A percentile compares a stretch with the other conserved stretches of the same genome.
phyloP scores from a whole-genome alignment of 805 yeast genomes.

The Ogataea angusta region DNA sequence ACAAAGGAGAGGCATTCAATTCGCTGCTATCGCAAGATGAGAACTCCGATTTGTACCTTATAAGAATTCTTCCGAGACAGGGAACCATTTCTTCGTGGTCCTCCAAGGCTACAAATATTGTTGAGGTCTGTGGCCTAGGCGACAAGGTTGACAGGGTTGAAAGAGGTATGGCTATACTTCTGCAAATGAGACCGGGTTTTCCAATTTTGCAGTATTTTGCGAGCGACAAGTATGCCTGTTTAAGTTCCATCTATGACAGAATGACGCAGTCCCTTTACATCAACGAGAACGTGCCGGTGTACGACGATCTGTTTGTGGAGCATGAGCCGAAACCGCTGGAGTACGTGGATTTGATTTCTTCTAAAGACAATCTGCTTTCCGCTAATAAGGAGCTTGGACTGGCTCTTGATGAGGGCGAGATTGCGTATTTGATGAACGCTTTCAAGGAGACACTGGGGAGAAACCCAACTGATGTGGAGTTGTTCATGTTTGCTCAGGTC shows the following conservation, averaged over 20 bases:
- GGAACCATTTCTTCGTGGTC: slow-evolving; percentile 99
- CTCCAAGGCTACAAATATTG: slow-evolving; percentile 94
- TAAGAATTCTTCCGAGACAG: slow-evolving; percentile 83
- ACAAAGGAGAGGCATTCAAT: slow-evolving; percentile 19
- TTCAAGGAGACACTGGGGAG: slow-evolving; percentile 73
- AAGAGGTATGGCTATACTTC: slow-evolving; percentile 77
- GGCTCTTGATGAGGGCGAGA: slow-evolving; percentile 94
- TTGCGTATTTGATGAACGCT: slow-evolving; percentile 79
- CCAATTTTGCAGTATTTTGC: slow-evolving; percentile 55
- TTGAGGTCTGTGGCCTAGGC: slow-evolving; percentile 80
- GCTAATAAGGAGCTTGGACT: slow-evolving; percentile 86
- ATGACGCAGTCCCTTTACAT: slow-evolving; percentile 82
- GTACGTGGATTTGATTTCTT: slow-evolving; percentile 58
- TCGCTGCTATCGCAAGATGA: slow-evolving; percentile 17
- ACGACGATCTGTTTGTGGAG: slow-evolving; percentile 70
- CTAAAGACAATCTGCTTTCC: slow-evolving; percentile 55
- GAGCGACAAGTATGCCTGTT: slow-evolving; percentile 47
- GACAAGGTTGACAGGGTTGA: slow-evolving; percentile 77
- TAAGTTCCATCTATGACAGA: slow-evolving; percentile 80
- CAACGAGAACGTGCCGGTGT: slow-evolving; percentile 55
- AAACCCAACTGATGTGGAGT: slow-evolving; percentile 96
- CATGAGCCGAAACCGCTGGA: slow-evolving; percentile 83
- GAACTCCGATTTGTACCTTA: slow-evolving; percentile 48
- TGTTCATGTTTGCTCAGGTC: slow-evolving; percentile 99
- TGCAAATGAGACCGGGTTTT: slow-evolving; percentile 70